phyloP scores from a whole-genome alignment of 768 basidiomycete genomes.

The Mycena rebaudengoi region DNA sequence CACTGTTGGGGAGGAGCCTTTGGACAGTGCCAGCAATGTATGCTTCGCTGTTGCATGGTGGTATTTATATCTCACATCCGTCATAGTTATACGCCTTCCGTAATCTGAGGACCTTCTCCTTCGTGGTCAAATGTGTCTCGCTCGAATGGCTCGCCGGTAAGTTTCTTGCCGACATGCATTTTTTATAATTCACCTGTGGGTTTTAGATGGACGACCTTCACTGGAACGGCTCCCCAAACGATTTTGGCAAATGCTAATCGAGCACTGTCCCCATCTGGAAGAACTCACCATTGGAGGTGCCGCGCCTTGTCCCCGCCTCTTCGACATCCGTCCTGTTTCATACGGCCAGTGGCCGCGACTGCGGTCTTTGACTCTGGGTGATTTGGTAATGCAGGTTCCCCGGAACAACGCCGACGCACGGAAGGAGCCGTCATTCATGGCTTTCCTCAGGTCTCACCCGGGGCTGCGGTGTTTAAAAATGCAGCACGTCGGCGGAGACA shows the following conservation, averaged over 20 bases:
- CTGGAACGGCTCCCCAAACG: slow-evolving; percentile 46
- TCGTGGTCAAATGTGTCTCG: slow-evolving; percentile 45
- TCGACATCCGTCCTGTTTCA: slow-evolving; percentile 47
- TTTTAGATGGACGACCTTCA: slow-evolving; percentile 41
- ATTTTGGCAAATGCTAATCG: slow-evolving; percentile 51
- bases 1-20: slow-evolving; percentile 41
- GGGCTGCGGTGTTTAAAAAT: slow-evolving; percentile 37
- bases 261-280: slow-evolving; percentile 47
- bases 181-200: background rate
- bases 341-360: slow-evolving; percentile 48
- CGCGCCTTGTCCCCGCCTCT: slow-evolving; percentile 48
- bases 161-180: background rate
- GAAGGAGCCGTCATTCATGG: slow-evolving; percentile 38
- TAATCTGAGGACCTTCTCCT: slow-evolving; percentile 41
- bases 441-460: slow-evolving; percentile 45
- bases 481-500: slow-evolving; percentile 40
- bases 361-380: slow-evolving; percentile 43
- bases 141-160: slow-evolving; percentile 45
- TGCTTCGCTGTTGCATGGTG: slow-evolving; percentile 21
- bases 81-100: slow-evolving; percentile 47
- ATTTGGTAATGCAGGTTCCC: slow-evolving; percentile 35
- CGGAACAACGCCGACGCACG: slow-evolving; percentile 32
- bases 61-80: background rate
- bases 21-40: slow-evolving; percentile 44
- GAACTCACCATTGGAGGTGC: slow-evolving; percentile 44